phyloP scores from a whole-genome alignment of 139 green algal species.

The Chlamydomonas incerta region DNA sequence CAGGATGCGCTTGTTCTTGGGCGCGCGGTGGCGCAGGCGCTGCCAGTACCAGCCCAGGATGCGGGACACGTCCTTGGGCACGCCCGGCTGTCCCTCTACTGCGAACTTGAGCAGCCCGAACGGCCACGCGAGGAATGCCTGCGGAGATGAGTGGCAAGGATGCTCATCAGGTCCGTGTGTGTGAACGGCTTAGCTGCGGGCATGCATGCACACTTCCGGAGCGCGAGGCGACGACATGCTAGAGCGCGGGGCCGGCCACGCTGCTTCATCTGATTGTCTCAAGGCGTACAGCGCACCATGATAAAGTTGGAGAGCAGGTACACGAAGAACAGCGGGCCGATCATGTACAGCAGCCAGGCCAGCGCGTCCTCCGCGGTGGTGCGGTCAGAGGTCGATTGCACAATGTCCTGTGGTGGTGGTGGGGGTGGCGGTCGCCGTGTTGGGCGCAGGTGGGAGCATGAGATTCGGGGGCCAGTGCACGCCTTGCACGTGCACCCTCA shows the following conservation, averaged over 20 bases:
- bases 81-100: neutral
- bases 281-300: neutral
- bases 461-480: too few species aligned
- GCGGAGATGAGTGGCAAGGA: too few species aligned
- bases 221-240: too few species aligned
- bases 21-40: neutral
- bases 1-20: neutral
- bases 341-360: neutral
- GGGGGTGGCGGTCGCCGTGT: too few species aligned
- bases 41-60: neutral
- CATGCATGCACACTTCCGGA: too few species aligned
- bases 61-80: neutral
- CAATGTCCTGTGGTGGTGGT: neutral
- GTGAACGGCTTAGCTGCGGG: too few species aligned
- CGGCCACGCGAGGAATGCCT: neutral
- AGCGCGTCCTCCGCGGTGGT: neutral
- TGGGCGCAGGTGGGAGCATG: too few species aligned
- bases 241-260: too few species aligned
- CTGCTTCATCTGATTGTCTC: too few species aligned
- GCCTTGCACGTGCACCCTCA: too few species aligned
- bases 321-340: conserved; percentile 5
- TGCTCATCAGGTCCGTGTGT: too few species aligned
- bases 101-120: neutral
- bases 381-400: too few species aligned
- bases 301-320: conserved; percentile 27